These are phyloP conservation scores for Claviceps sp. DNA, from an alignment of 2,329 filamentous ascomycete genomes.

Conservation along the genomic window DNA sequence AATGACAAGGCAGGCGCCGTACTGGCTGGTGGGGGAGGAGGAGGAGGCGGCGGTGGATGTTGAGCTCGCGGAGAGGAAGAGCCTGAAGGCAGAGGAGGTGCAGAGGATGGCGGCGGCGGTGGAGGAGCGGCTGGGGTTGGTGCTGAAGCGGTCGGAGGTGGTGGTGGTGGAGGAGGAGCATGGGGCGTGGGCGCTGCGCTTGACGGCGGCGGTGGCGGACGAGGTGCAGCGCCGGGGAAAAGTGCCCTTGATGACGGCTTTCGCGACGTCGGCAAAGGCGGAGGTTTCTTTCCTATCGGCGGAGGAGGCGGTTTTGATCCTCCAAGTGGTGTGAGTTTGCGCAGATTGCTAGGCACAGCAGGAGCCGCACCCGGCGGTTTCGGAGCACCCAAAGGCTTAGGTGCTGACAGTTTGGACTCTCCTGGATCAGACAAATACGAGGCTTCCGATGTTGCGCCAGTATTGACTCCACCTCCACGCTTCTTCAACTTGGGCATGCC, in stretches of 20 bases:
- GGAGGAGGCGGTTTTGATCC: constrained; percentile 47
- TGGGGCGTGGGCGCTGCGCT: constrained; percentile 25
- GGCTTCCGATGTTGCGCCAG: constrained; percentile 44
- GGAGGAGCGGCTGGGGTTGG: constrained; percentile 26
- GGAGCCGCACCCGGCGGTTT: constrained; percentile 48
- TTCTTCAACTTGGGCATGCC: constrained; percentile 95
- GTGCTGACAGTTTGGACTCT: constrained; percentile 16
- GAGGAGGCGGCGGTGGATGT: constrained; percentile 16
- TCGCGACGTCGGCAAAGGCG: constrained; percentile 45
- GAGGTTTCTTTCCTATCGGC: constrained; percentile 63
- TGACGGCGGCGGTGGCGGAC: constrained; percentile 24
- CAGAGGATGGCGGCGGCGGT: constrained; percentile 19
- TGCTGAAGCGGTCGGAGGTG: constrained; percentile 29
- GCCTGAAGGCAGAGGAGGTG: constrained; percentile 5
- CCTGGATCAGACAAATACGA: constrained; percentile 73
- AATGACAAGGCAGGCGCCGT: constrained; percentile 21
- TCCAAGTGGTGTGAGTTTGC: constrained; percentile 37
- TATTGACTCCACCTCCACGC: constrained; percentile 66
- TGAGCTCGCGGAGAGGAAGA: constrained; percentile 27
- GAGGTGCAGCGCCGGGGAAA: constrained; percentile 20
- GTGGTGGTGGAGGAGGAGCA: constrained; percentile 27
- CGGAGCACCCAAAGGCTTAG: constrained; percentile 42
- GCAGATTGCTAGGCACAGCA: constrained; percentile 41
- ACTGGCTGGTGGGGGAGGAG: constrained; percentile 23
- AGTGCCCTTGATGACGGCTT: constrained; percentile 35